phyloP scores from a whole-genome alignment of 1,284 basidiomycete species.

The Porodaedalea pini region DNA sequence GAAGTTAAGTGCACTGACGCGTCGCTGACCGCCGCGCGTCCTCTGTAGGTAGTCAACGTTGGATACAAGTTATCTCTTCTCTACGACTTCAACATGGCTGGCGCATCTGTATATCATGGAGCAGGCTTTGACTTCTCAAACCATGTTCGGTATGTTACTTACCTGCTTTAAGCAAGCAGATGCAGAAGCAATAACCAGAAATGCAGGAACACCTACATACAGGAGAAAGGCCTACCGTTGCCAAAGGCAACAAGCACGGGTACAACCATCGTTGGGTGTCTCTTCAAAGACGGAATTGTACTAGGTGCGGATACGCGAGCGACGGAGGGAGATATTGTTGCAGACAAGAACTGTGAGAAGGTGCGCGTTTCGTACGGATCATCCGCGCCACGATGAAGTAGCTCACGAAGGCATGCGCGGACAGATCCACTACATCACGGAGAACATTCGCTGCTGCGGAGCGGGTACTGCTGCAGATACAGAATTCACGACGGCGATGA shows the following conservation, averaged over 20 bases:
- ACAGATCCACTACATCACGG: conserved; percentile 95
- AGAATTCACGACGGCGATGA: conserved; percentile 91
- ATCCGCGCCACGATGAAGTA: background rate
- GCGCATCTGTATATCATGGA: conserved; percentile 9
- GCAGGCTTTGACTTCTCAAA: conserved; percentile 21
- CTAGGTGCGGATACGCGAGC: conserved; percentile 97
- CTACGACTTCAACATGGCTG: conserved; percentile 8
- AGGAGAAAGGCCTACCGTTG: conserved; percentile 61
- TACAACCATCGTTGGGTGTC: conserved; percentile 96
- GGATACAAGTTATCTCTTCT: background rate
- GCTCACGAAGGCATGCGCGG: background rate
- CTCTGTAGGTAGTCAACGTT: no score
- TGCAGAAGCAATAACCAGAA: background rate
- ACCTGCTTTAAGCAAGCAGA: background rate
- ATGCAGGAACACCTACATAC: conserved; percentile 76
- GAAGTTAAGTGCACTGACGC: background rate
- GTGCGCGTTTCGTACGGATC: conserved; percentile 38
- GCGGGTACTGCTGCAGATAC: conserved; percentile 98
- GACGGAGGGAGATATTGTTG: conserved; percentile 92
- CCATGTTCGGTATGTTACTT: conserved; percentile 15
- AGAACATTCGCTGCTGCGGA: conserved; percentile 95
- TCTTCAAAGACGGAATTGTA: conserved; percentile 91
- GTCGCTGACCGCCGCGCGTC: conserved; percentile 10
- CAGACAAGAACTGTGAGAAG: conserved; percentile 99
- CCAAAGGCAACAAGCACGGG: conserved; percentile 92